Conservation (phyloP, 768 basidiomycete genomes). For the Suillus americanus region DNA sequence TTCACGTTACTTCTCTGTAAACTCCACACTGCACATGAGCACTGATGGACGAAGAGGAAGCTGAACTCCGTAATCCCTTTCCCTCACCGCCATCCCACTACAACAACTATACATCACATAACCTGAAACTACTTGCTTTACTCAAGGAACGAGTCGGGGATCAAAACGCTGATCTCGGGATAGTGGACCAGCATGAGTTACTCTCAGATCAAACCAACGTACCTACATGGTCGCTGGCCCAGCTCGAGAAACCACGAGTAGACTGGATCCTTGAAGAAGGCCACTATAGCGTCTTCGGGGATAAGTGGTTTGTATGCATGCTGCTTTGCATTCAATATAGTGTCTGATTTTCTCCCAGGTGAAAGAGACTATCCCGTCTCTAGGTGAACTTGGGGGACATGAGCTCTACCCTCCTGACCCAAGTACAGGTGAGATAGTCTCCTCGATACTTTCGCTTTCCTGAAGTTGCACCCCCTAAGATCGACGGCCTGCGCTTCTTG, state of each 20-base stretch:
- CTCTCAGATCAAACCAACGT: conserved; percentile 71
- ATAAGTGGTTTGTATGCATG: conserved; percentile 79
- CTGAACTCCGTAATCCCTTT: conserved; percentile 82
- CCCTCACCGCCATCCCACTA: conserved; percentile 89
- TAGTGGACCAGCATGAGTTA: conserved; percentile 56
- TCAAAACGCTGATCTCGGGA: conserved; percentile 33
- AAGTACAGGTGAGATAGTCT: conserved; percentile 51
- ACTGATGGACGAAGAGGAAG: conserved; percentile 58
- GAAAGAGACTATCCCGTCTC: conserved; percentile 77
- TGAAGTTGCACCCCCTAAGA: conserved; percentile 44
- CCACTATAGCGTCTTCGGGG: conserved; percentile 81
- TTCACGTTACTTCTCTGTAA: neutral
- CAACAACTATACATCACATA: conserved; percentile 70
- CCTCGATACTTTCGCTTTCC: neutral
- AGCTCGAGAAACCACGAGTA: conserved; percentile 82
- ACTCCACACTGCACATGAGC: neutral
- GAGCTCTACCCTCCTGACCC: conserved; percentile 81
- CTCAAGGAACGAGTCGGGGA: conserved; percentile 54
- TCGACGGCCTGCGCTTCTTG: conserved; percentile 70
- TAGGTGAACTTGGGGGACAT: conserved; percentile 78
- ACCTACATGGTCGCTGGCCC: conserved; percentile 73
- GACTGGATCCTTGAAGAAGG: conserved; percentile 91
- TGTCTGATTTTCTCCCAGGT: conserved; percentile 40
- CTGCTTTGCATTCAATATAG: conserved; percentile 13
- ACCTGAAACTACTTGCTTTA: conserved; percentile 65